phyloP scores from a whole-genome alignment of 108 stramenopile genomes.

The Seminavis robusta region DNA sequence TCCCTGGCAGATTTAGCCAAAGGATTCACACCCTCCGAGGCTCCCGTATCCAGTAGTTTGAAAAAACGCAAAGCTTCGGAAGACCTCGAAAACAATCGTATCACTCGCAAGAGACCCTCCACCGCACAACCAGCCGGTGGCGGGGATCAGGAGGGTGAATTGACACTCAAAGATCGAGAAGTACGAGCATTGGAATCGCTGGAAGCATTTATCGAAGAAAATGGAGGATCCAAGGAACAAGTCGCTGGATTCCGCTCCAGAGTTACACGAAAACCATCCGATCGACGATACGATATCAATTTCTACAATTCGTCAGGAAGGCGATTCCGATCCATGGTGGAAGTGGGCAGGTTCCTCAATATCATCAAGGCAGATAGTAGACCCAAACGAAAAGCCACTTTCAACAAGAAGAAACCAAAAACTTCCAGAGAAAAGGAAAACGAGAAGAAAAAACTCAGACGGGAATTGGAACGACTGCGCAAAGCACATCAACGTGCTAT shows the following conservation, averaged over 20 bases:
- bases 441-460: slow-evolving; percentile 68
- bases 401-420: not conserved
- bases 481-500: slow-evolving; percentile 55
- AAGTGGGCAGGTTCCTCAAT: slow-evolving; percentile 67
- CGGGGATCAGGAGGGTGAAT: not conserved
- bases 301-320: slow-evolving; percentile 61
- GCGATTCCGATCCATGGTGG: slow-evolving; percentile 77
- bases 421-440: slow-evolving; percentile 45
- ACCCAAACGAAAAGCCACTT: slow-evolving; percentile 11
- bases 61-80: no score
- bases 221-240: slow-evolving; percentile 39
- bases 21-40: slow-evolving; percentile 33
- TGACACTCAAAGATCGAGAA: slow-evolving; percentile 65
- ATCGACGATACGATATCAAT: slow-evolving; percentile 67
- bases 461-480: slow-evolving; percentile 68
- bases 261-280: slow-evolving; percentile 36
- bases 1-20: slow-evolving; percentile 50
- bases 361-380: slow-evolving; percentile 32
- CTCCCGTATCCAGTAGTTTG: slow-evolving; percentile 21
- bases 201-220: slow-evolving; percentile 53
- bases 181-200: slow-evolving; percentile 63
- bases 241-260: slow-evolving; percentile 29
- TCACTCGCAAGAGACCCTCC: no score
- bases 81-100: no score
- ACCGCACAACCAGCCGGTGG: not conserved